Conservation (phyloP, 345 rosid genomes). For the Aethionema arabicum region DNA sequence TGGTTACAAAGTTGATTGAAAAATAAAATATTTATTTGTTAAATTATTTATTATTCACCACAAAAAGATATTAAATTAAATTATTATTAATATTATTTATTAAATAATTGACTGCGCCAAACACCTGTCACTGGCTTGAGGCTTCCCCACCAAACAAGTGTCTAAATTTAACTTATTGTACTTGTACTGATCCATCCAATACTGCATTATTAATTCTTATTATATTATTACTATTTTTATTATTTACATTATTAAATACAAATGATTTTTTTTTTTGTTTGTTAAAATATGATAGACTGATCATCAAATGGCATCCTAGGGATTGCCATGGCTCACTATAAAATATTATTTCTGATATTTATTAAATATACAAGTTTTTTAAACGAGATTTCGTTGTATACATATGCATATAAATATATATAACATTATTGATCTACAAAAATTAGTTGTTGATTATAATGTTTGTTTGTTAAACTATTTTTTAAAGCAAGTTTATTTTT, state of each 20-base stretch:
- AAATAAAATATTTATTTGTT: too few relatives aligned
- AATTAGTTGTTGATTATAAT: too few relatives aligned
- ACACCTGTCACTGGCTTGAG: constrained; percentile 34
- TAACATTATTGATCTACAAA: too few relatives aligned
- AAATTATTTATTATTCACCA: too few relatives aligned
- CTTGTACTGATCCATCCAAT: constrained; percentile 37
- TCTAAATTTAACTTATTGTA: constrained; percentile 27
- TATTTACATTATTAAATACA: constrained; percentile 23
- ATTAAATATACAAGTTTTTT: constrained; percentile 10
- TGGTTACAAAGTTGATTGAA: too few relatives aligned
- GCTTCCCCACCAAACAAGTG: constrained; percentile 32
- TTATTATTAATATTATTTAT: too few relatives aligned
- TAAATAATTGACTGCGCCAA: constrained; percentile 18
- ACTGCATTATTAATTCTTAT: constrained; percentile 14
- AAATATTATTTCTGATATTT: background rate
- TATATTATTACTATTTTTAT: constrained; percentile 16
- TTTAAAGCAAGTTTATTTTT: too few relatives aligned
- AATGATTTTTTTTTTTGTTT: constrained; percentile 21
- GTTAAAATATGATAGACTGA: constrained; percentile 14
- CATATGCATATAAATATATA: background rate
- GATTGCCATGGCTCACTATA: constrained; percentile 9
- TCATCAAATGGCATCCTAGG: constrained; percentile 33
- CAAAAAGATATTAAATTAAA: too few relatives aligned
- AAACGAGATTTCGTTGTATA: background rate
- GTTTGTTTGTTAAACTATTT: too few relatives aligned